Percentiles rank a stretch among this genome's conserved stretches.
Evolutionary conservation across 116 monocot species (phyloP).

Genomic region (Iris pallida): DNA sequence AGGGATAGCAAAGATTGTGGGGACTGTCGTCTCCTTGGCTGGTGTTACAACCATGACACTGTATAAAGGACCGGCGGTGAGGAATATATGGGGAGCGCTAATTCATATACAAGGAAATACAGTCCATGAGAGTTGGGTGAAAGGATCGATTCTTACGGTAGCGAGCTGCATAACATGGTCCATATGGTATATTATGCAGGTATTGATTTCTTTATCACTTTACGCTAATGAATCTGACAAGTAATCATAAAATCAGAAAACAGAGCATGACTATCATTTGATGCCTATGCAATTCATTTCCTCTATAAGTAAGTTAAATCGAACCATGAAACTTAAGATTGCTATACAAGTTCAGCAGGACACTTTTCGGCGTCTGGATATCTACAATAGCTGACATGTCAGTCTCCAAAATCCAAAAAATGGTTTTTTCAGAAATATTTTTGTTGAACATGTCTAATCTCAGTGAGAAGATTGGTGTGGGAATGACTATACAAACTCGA

Average conservation of each 20-base stretch:
- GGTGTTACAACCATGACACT: slow-evolving; percentile 86
- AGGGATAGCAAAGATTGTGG: slow-evolving; percentile 66
- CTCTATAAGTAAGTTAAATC: too few relatives aligned
- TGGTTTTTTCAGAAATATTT: too few relatives aligned
- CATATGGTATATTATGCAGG: slow-evolving; percentile 93
- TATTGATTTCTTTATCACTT: slow-evolving; percentile 10
- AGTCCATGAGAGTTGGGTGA: slow-evolving; percentile 61
- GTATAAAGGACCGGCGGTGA: slow-evolving; percentile 58
- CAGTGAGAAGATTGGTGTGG: too few relatives aligned
- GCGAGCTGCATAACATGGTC: slow-evolving; percentile 79
- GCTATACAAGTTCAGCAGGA: too few relatives aligned
- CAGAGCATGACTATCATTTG: too few relatives aligned
- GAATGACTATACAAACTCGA: too few relatives aligned
- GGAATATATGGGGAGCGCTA: slow-evolving; percentile 35
- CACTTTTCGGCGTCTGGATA: too few relatives aligned
- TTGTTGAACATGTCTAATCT: too few relatives aligned
- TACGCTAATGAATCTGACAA: background rate
- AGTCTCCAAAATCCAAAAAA: too few relatives aligned
- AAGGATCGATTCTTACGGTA: slow-evolving; percentile 59
- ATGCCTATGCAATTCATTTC: too few relatives aligned
- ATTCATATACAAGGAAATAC: slow-evolving; percentile 48
- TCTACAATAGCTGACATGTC: too few relatives aligned
- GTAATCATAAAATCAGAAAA: background rate
- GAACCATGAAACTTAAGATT: too few relatives aligned
- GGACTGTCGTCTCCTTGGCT: slow-evolving; percentile 64